phyloP scores from a whole-genome alignment of 352 stramenopile species.

The Pythium plurisporium region DNA sequence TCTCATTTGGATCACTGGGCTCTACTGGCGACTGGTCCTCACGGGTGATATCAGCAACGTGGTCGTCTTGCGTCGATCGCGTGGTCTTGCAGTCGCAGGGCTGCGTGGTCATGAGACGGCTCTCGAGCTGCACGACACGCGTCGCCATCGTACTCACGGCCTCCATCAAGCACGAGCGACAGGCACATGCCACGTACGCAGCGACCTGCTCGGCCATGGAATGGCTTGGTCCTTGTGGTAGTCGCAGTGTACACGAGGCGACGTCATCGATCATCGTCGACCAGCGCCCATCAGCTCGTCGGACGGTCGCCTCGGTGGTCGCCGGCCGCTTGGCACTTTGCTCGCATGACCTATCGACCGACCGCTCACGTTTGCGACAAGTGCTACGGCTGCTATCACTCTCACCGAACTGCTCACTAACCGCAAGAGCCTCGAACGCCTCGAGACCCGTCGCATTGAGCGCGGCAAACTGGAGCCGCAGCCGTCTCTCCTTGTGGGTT shows the following conservation, averaged over 20 bases:
- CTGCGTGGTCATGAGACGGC: background rate
- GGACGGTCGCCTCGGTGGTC: too few relatives aligned
- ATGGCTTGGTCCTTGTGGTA: too few relatives aligned
- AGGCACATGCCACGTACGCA: slow-evolving; percentile 13
- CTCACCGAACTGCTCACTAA: too few relatives aligned
- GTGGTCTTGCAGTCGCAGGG: background rate
- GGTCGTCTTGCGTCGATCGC: too few relatives aligned
- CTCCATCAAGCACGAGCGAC: slow-evolving; percentile 2
- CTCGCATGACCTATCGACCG: background rate
- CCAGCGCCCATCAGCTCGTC: too few relatives aligned
- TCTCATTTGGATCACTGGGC: background rate
- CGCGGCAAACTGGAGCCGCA: slow-evolving; percentile 19
- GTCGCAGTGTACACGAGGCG: background rate
- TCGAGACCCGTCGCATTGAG: background rate
- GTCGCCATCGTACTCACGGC: slow-evolving; percentile 2
- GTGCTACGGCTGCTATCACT: too few relatives aligned
- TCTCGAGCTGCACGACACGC: background rate
- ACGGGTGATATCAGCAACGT: background rate
- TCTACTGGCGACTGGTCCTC: slow-evolving; percentile 2
- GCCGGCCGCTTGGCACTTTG: background rate
- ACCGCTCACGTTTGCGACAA: too few relatives aligned
- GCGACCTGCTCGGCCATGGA: background rate
- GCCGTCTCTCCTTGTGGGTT: slow-evolving; percentile 6
- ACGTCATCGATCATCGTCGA: background rate
- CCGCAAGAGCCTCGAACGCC: too few relatives aligned